Evolutionary conservation across 2,329 filamentous ascomycete species (phyloP), one percentile per base, ranked within the genome.

Genomic region (Penicillium capsulatum): DNA sequence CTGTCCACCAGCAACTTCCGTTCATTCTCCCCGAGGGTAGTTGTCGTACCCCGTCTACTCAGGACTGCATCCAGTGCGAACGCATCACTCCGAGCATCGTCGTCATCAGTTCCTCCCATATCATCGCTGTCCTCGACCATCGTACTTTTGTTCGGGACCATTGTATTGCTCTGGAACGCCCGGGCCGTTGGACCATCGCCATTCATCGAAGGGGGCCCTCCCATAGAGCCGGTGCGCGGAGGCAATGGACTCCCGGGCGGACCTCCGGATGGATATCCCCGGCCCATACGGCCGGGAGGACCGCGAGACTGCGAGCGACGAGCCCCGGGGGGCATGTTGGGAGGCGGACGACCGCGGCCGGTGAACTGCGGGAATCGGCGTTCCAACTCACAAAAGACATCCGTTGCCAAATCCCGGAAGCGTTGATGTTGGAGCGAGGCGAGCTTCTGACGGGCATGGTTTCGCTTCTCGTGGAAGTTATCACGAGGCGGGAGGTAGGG

Each of bases 41-140:
- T 72, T 31, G 72, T 69, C 26, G 71, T 74, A 24, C 67, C 70
- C 41, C 70, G 59, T 40, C 70, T 61, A 46, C 68, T 72, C 24
- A 70, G 52, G 38, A 69, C 68, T 29, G 62, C 68, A 51, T 81
- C 79, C 27, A 83, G 58, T 11, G 76, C 77, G 60, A 86, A 86
- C 2, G 78, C 75, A 57, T 82, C 79, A 38, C 74, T 78, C 38
- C 83, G 75, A 34, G 73, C 73, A 49, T 75, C 71, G 45, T 81
- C 74, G 48, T 68, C 69, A 34, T 77, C 79, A 11, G 77, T 76
- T 14, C 67, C 69, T 14, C 73, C 75, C 42, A 68, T 68, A 48
- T 87, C 86, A 53, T 94, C 89, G 50, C 94, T 90, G 60, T 97
- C 92, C 64, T 98, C 92, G 1, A 97, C 81, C 83, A 97, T 90